A percentile compares a stretch with the other conserved stretches of the same genome.
Conservation (phyloP, 2,329 filamentous ascomycete species). For the Chrysoporthe deuterocubensis region DNA sequence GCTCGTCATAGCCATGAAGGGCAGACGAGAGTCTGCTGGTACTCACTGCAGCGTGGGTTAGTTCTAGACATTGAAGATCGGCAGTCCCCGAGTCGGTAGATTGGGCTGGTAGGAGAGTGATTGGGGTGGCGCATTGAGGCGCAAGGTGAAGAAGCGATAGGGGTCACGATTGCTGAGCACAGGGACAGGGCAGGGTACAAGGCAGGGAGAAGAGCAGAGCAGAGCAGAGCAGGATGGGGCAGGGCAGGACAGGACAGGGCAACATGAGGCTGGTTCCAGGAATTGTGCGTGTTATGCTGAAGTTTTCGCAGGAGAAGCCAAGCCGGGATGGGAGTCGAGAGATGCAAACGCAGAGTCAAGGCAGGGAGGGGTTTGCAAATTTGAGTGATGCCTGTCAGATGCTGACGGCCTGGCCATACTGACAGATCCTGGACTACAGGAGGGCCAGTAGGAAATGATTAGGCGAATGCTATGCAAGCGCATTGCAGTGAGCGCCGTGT, state of each 20-base stretch:
- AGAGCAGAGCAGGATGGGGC: not conserved
- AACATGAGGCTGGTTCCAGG: not conserved
- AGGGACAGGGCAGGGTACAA: not conserved
- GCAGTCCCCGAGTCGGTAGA: not conserved
- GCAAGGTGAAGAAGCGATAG: conserved; percentile 9
- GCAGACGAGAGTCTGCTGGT: conserved; percentile 29
- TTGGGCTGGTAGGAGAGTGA: conserved; percentile 5
- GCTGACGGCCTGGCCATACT: not conserved
- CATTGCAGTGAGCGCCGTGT: conserved; percentile 7
- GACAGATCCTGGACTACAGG: not conserved
- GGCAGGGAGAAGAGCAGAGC: not conserved
- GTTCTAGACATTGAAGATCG: conserved; percentile 18
- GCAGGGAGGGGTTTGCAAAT: not conserved
- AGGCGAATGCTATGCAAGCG: conserved; percentile 13
- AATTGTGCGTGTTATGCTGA: not conserved
- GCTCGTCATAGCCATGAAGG: conserved; percentile 27
- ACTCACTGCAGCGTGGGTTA: conserved; percentile 26
- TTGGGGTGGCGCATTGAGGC: conserved; percentile 14
- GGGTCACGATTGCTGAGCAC: conserved; percentile 5
- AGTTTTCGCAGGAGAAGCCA: not conserved
- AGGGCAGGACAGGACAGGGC: conserved; percentile 8
- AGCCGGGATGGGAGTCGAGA: not conserved
- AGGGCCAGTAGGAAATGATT: conserved; percentile 8
- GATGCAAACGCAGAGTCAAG: conserved; percentile 4
- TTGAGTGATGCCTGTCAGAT: conserved; percentile 1